These are phyloP conservation scores for Phialocephala subalpina DNA, from an alignment of 2,329 filamentous ascomycete species.

Conservation along the genomic window DNA sequence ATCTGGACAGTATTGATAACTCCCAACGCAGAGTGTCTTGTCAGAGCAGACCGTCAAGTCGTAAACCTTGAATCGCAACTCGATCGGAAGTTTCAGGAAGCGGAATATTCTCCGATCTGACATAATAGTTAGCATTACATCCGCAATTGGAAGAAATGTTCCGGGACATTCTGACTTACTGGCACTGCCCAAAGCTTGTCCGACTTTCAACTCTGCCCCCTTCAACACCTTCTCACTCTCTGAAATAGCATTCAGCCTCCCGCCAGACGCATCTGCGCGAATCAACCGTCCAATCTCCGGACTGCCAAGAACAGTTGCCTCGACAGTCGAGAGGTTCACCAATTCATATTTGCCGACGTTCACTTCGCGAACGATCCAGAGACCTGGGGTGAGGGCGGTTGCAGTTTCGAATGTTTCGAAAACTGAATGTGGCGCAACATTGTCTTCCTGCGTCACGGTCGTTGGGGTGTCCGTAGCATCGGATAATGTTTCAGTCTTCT, in stretches of 20 bases:
- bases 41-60: neutral
- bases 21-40: neutral
- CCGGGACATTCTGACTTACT: constrained; percentile 4
- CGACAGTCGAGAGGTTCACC: neutral
- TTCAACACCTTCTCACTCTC: constrained; percentile 1
- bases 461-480: too few species aligned
- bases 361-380: constrained; percentile 10
- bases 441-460: too few species aligned
- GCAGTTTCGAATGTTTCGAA: too few species aligned
- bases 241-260: neutral
- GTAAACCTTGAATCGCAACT: constrained; percentile 8
- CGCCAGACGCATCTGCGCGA: neutral
- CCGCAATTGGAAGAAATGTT: neutral
- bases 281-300: constrained; percentile 8
- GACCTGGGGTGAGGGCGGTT: neutral
- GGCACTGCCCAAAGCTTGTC: constrained; percentile 10
- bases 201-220: constrained; percentile 5
- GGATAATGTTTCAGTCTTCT: too few species aligned
- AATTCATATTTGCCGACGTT: constrained; percentile 12
- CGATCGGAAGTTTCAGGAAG: constrained; percentile 12
- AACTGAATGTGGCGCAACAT: too few species aligned
- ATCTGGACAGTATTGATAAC: neutral
- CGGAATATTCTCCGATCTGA: constrained; percentile 11
- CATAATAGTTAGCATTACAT: neutral
- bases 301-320: neutral